These are phyloP conservation scores for Fraxinus paxiana DNA, from an alignment of 305 asterid species.

Conservation along the genomic window DNA sequence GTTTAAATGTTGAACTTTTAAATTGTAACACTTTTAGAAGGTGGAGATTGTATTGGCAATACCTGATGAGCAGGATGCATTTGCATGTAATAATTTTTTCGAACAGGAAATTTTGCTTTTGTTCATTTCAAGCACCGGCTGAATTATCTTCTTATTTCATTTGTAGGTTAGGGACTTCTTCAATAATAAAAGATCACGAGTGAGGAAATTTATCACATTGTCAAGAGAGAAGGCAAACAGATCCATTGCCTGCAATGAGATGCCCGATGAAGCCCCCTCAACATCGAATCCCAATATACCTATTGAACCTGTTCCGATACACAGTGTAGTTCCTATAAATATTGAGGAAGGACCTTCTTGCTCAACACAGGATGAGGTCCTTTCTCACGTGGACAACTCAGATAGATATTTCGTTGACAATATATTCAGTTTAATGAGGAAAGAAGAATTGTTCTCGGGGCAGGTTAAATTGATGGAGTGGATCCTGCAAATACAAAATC, in stretches of 20 bases:
- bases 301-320: conserved; percentile 57
- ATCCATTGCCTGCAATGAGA: conserved; percentile 40
- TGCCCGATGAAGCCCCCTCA: conserved; percentile 36
- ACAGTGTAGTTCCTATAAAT: conserved; percentile 44
- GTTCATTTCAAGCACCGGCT: neutral
- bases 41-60: neutral
- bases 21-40: neutral
- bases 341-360: conserved; percentile 58
- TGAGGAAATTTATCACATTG: conserved; percentile 66
- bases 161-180: conserved; percentile 84
- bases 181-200: conserved; percentile 65
- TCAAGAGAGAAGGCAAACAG: conserved; percentile 57
- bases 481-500: conserved; percentile 66
- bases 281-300: conserved; percentile 38
- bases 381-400: conserved; percentile 50
- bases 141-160: neutral
- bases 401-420: conserved; percentile 62
- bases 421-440: conserved; percentile 69
- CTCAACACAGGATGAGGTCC: conserved; percentile 46
- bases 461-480: conserved; percentile 82
- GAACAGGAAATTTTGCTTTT: neutral
- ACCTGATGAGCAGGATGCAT: neutral
- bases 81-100: neutral
- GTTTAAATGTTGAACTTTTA: neutral
- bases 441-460: conserved; percentile 81